Base-by-base conservation (phyloP, 495 filamentous ascomycete genomes). In the Aspergillus heteromorphus region DNA sequence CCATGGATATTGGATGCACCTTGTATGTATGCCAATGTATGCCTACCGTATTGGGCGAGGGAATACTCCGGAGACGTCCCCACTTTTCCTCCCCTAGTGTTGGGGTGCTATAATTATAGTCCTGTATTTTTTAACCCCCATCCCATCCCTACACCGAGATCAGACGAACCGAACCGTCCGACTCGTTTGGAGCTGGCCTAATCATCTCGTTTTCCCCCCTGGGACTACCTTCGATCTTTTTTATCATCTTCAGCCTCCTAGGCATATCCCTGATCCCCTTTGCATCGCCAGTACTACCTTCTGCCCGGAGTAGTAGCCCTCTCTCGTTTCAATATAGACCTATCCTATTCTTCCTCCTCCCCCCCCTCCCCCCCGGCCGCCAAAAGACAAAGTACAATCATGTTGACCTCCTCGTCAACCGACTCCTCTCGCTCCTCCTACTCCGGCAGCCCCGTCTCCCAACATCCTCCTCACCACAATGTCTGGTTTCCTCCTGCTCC, bases 361-460 rank as follows among this genome's bases (percentile, higher is more conserved):
- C 21, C 29, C 49, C 45, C 36, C 20, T 14, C 20, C 6, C 40
- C 29, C 45, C 4, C 40, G 18, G 21, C 21, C 45, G 21, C 23
- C 42, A 16, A 40, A 40, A 30, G 27, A 16, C 4, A 53, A 13
- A 53, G 31, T 8, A 20, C 41, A 19, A 57, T 20, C 25, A 72
- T 71, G 67, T 63, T 67, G 48, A 59, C 51, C 48, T 65, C 68
- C 11, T 66, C 67, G 45, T 52, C 61, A 14, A 60, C 68, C 14
- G 63, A 61, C 56, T 63, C 62, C 43, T 70, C 68, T 14, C 62
- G 60, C 19, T 60, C 61, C 50, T 65, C 66, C 17, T 65, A 60
- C 19, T 65, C 64, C 38, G 65, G 67, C 48, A 65, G 64, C 45
- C 63, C 65, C 40, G 59, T 71, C 38, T 63, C 65, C 29, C 65